These are phyloP conservation scores for Dunaliella sp. DNA, from an alignment of 139 green algal species.

Conservation along the genomic window DNA sequence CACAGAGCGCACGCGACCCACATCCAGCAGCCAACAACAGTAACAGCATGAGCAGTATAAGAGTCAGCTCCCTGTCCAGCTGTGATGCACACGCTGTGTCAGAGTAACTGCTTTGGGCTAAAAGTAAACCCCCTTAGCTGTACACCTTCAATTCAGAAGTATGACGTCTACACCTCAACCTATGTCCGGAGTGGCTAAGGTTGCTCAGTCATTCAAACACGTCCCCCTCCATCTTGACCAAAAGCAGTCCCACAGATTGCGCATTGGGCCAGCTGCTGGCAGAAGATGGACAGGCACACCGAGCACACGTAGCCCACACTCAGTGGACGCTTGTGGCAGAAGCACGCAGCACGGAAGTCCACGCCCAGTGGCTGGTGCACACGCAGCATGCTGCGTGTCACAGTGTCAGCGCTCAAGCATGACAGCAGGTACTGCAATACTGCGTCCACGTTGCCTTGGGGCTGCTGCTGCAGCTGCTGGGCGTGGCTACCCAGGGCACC, in stretches of 20 bases:
- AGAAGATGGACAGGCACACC: conserved; percentile 88
- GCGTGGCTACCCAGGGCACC: too few species aligned
- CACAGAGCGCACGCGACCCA: not conserved
- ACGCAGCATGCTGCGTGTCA: conserved; percentile 46
- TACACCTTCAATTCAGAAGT: too few species aligned
- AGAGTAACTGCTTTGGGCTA: too few species aligned
- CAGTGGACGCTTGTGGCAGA: conserved; percentile 73
- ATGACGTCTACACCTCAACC: too few species aligned
- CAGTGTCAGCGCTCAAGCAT: conserved; percentile 38
- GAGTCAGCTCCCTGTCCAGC: too few species aligned
- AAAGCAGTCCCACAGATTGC: conserved; percentile 14
- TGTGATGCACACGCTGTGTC: too few species aligned
- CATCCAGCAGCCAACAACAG: too few species aligned
- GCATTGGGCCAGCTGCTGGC: conserved; percentile 32
- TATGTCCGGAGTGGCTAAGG: too few species aligned
- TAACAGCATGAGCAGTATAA: too few species aligned
- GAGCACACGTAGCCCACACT: conserved; percentile 82
- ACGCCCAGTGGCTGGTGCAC: conserved; percentile 50
- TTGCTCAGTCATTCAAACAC: too few species aligned
- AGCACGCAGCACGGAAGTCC: conserved; percentile 80
- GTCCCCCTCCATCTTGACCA: not conserved
- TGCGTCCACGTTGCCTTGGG: not conserved
- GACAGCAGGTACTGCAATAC: conserved; percentile 11
- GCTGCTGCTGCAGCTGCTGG: not conserved
- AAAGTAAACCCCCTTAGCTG: too few species aligned